phyloP scores from a whole-genome alignment of 805 yeast species.

The Ogataea methylovora region DNA sequence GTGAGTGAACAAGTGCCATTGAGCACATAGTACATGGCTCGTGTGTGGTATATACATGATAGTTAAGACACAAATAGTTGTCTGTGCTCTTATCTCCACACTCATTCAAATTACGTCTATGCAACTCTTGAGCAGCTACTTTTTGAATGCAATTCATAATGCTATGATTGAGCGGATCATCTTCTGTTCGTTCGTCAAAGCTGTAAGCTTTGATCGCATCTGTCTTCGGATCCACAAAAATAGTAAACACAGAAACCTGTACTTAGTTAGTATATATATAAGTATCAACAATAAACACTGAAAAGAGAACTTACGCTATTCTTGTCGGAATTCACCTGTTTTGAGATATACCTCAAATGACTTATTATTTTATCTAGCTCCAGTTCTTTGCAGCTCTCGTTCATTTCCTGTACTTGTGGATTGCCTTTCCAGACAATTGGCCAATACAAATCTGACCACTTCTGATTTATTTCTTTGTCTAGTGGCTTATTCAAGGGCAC shows the following conservation, averaged over 20 bases:
- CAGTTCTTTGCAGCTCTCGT: conserved; percentile 30
- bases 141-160: conserved; percentile 61
- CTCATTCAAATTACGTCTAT: conserved; percentile 23
- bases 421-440: conserved; percentile 94
- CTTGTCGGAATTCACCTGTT: not conserved
- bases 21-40: conserved; percentile 97
- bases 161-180: conserved; percentile 62
- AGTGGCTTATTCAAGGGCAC: conserved; percentile 64
- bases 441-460: conserved; percentile 73
- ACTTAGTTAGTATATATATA: conserved; percentile 1
- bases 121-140: conserved; percentile 51
- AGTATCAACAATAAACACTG: no score
- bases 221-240: conserved; percentile 53
- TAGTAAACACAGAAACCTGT: conserved; percentile 44
- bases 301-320: no score
- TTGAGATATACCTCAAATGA: conserved; percentile 22
- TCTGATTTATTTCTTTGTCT: conserved; percentile 54
- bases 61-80: conserved; percentile 64
- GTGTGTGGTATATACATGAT: conserved; percentile 80
- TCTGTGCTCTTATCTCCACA: conserved; percentile 8
- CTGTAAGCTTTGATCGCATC: conserved; percentile 31
- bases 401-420: conserved; percentile 64
- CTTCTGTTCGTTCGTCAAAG: conserved; percentile 30
- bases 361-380: conserved; percentile 36
- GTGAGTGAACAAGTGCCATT: conserved; percentile 92